Evolutionary conservation across 2,329 filamentous ascomycete genomes (phyloP).

Genomic region (Xenoacremonium recifei): DNA sequence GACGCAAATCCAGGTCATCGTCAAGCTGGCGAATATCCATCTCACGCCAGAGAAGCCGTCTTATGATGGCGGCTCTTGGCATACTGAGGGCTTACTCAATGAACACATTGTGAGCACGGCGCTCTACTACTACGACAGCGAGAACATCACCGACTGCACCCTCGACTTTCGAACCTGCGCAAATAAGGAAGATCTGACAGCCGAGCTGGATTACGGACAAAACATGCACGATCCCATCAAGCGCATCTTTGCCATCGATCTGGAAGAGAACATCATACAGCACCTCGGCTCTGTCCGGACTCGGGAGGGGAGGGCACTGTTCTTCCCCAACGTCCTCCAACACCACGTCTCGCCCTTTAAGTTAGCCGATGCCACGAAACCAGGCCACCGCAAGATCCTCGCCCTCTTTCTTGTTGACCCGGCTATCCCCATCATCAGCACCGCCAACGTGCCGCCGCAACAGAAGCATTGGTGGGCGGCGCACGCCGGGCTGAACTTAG

Average conservation of each 20-base stretch:
- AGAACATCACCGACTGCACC: slow-evolving; percentile 55
- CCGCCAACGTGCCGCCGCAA: slow-evolving; percentile 45
- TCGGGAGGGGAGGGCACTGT: slow-evolving; percentile 46
- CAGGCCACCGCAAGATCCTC: slow-evolving; percentile 59
- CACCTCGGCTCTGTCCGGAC: slow-evolving; percentile 48
- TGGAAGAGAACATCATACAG: slow-evolving; percentile 24
- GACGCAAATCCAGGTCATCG: slow-evolving; percentile 56
- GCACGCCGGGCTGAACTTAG: neutral
- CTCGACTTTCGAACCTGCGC: slow-evolving; percentile 50
- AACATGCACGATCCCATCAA: slow-evolving; percentile 32
- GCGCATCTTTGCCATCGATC: slow-evolving; percentile 33
- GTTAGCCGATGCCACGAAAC: slow-evolving; percentile 48
- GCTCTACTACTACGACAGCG: slow-evolving; percentile 59
- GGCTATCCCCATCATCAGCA: slow-evolving; percentile 39
- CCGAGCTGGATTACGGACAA: slow-evolving; percentile 29
- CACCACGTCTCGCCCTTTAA: slow-evolving; percentile 51
- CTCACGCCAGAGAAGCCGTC: slow-evolving; percentile 56
- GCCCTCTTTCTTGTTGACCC: slow-evolving; percentile 63
- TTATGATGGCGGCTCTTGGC: slow-evolving; percentile 54
- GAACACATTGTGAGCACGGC: slow-evolving; percentile 64
- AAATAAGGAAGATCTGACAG: slow-evolving; percentile 26
- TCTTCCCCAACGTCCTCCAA: slow-evolving; percentile 55
- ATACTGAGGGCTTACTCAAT: slow-evolving; percentile 56
- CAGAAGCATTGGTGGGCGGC: slow-evolving; percentile 37
- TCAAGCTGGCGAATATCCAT: slow-evolving; percentile 62